Conservation (phyloP, 305 asterid genomes). For the Fraxinus floribunda region DNA sequence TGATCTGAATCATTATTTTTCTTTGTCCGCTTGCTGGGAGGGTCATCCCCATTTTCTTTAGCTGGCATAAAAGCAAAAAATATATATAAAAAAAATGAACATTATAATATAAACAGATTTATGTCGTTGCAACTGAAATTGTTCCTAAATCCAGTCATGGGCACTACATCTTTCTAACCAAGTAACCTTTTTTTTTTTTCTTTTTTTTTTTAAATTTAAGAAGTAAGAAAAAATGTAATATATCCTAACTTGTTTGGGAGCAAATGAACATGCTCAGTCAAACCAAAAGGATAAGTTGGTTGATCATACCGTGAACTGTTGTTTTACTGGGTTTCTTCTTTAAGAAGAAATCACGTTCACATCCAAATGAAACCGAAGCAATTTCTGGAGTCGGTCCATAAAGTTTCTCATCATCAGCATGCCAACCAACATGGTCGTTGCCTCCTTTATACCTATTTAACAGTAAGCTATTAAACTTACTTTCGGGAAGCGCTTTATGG, state of each 20-base stretch:
- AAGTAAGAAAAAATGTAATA: neutral
- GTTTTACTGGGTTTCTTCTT: slow-evolving; percentile 64
- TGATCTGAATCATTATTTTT: slow-evolving; percentile 43
- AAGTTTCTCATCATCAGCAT: slow-evolving; percentile 94
- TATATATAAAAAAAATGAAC: neutral
- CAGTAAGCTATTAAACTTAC: slow-evolving; percentile 84
- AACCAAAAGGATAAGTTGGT: neutral
- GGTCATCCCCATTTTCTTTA: slow-evolving; percentile 43
- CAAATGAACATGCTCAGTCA: neutral
- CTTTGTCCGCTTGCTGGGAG: slow-evolving; percentile 60
- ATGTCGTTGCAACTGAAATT: neutral
- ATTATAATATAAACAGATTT: neutral
- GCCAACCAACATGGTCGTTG: slow-evolving; percentile 94
- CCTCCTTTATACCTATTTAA: slow-evolving; percentile 88
- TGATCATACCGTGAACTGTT: slow-evolving; percentile 34
- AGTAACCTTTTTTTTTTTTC: neutral
- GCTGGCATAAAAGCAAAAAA: slow-evolving; percentile 29
- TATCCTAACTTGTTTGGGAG: neutral
- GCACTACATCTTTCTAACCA: neutral
- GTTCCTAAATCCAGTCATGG: neutral
- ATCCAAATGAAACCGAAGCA: slow-evolving; percentile 89
- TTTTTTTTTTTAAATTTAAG: neutral
- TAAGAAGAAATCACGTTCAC: slow-evolving; percentile 85
- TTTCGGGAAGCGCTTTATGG: slow-evolving; percentile 74
- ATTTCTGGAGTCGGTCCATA: slow-evolving; percentile 90